These are phyloP conservation scores for Candida glaebosa DNA, from an alignment of 805 yeast genomes.

Conservation along the genomic window DNA sequence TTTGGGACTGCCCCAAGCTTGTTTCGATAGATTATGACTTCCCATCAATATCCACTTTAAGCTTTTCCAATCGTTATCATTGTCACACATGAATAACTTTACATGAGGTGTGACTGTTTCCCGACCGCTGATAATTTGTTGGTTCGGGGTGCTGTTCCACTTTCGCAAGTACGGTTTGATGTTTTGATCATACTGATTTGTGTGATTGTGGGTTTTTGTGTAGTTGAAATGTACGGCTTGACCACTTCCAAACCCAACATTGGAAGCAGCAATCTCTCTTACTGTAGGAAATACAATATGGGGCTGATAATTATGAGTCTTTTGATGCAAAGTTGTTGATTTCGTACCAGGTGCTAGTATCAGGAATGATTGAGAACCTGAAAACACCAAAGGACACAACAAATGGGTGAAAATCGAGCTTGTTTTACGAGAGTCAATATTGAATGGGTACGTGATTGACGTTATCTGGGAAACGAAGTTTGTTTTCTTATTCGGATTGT, in stretches of 20 bases:
- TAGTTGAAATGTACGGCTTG: slow-evolving; percentile 47
- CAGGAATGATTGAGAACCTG: slow-evolving; percentile 20
- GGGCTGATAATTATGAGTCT: slow-evolving; percentile 25
- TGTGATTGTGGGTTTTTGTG: slow-evolving; percentile 16
- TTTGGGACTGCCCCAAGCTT: slow-evolving; percentile 68
- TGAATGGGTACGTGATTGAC: slow-evolving; percentile 47
- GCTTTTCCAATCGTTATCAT: slow-evolving; percentile 46
- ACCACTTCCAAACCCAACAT: slow-evolving; percentile 48
- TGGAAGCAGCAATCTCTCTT: slow-evolving; percentile 34
- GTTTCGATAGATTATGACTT: slow-evolving; percentile 70
- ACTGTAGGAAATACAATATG: slow-evolving; percentile 45
- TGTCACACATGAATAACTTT: slow-evolving; percentile 58
- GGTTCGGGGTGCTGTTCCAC: slow-evolving; percentile 35
- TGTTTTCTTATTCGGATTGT: slow-evolving; percentile 13
- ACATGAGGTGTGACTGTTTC: slow-evolving; percentile 57
- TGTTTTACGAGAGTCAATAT: slow-evolving; percentile 18
- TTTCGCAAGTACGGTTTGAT: slow-evolving; percentile 41
- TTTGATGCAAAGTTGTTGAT: slow-evolving; percentile 19
- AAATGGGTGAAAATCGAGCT: slow-evolving; percentile 47
- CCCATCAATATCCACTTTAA: slow-evolving; percentile 71
- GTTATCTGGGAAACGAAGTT: slow-evolving; percentile 45
- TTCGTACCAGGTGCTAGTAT: slow-evolving; percentile 24
- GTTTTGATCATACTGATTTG: slow-evolving; percentile 37
- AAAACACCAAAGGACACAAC: slow-evolving; percentile 42
- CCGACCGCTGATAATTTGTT: slow-evolving; percentile 23